phyloP scores from a whole-genome alignment of 108 stramenopile species.

The Cafeteria roenbergensis region DNA sequence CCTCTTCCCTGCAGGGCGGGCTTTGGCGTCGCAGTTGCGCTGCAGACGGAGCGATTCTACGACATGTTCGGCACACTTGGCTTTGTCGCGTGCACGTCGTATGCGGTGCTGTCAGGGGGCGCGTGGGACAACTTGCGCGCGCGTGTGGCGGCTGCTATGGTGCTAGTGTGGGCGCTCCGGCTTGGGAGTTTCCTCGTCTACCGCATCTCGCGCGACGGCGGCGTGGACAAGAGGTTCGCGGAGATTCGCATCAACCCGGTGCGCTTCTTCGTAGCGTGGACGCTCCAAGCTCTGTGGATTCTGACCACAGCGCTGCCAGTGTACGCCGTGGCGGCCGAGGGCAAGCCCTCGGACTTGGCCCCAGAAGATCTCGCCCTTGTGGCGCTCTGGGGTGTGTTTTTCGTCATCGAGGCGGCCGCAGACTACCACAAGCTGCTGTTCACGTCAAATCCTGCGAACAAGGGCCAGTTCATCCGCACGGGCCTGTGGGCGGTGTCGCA shows the following conservation, averaged over 20 bases:
- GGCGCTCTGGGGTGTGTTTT: constrained; percentile 11
- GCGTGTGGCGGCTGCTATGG: not conserved
- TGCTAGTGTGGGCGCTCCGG: constrained; percentile 8
- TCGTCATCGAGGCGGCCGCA: constrained; percentile 19
- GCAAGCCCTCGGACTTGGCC: not conserved
- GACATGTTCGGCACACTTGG: constrained; percentile 11
- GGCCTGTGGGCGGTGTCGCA: constrained; percentile 22
- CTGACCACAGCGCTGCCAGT: constrained; percentile 12
- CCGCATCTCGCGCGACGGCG: constrained; percentile 17
- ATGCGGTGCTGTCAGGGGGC: not conserved
- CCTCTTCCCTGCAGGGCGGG: too few relatives aligned
- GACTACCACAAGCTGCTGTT: constrained; percentile 17
- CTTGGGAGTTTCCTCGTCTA: constrained; percentile 21
- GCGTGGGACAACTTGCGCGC: not conserved
- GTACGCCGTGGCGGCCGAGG: constrained; percentile 9
- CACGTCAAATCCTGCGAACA: constrained; percentile 14
- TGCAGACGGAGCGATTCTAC: constrained; percentile 17
- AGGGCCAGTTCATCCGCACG: constrained; percentile 15
- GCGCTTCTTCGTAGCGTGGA: constrained; percentile 20
- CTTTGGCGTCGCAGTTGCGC: too few relatives aligned
- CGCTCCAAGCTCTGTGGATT: constrained; percentile 22
- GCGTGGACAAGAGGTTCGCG: constrained; percentile 19
- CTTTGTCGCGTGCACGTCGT: not conserved
- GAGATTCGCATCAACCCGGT: constrained; percentile 11
- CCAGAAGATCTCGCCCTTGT: constrained; percentile 5